phyloP scores from a whole-genome alignment of 2,329 filamentous ascomycete species.

The Fusarium sp. region DNA sequence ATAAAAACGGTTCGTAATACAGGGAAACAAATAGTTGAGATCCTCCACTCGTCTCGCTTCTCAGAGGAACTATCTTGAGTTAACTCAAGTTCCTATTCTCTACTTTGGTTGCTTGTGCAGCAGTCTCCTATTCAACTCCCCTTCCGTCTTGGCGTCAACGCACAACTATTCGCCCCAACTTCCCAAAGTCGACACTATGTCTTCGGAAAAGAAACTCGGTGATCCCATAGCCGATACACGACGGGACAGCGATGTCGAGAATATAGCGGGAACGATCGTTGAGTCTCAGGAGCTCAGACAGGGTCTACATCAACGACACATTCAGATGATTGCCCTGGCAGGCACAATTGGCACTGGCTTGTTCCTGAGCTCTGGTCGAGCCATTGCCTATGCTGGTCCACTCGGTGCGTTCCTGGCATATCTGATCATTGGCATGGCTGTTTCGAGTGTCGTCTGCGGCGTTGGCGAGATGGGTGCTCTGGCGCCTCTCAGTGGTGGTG shows the following conservation, averaged over 20 bases:
- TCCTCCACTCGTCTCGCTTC: neutral
- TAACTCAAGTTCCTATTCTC: neutral
- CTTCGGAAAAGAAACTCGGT: neutral
- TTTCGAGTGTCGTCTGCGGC: neutral
- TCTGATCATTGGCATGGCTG: neutral
- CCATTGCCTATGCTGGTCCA: neutral
- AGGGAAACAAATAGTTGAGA: neutral
- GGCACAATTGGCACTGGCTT: neutral
- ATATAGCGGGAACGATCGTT: neutral
- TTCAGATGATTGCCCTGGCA: constrained; percentile 1
- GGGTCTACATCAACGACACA: neutral
- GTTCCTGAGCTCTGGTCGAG: neutral
- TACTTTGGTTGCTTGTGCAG: neutral
- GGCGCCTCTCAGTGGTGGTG: constrained; percentile 1
- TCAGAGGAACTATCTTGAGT: neutral
- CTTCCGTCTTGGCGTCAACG: neutral
- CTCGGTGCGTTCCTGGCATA: neutral
- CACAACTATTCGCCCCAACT: neutral
- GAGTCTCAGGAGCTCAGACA: neutral
- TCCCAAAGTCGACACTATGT: neutral
- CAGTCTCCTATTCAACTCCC: neutral
- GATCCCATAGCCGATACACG: neutral
- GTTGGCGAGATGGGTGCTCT: constrained; percentile 5
- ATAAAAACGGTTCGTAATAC: neutral
- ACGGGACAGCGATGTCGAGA: neutral